phyloP scores from a whole-genome alignment of 192 early-diverging fungal genomes.

The Phlyctochytrium planicorne region DNA sequence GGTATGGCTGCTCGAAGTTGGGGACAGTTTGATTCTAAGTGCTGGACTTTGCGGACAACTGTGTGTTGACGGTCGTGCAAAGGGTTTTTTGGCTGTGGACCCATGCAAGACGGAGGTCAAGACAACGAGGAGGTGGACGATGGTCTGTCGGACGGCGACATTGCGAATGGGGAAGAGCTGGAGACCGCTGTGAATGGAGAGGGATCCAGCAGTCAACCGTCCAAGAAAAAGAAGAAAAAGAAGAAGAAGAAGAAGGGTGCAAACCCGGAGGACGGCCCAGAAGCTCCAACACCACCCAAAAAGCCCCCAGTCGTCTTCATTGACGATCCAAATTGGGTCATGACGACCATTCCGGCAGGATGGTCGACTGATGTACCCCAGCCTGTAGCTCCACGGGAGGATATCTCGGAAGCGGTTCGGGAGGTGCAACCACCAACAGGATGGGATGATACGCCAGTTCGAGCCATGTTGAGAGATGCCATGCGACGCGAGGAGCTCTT shows the following conservation, averaged over 20 bases:
- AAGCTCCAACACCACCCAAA: not conserved
- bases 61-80: no score
- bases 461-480: not conserved
- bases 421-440: not conserved
- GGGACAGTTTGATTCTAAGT: no score
- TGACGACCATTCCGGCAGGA: slow-evolving; percentile 13
- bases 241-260: not conserved
- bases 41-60: no score
- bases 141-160: no score
- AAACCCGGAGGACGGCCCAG: not conserved
- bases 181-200: no score
- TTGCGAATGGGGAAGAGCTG: no score
- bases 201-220: not conserved
- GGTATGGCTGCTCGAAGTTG: no score
- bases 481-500: slow-evolving; percentile 4
- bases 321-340: slow-evolving; percentile 10
- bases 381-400: not conserved
- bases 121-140: no score
- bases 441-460: slow-evolving; percentile 12
- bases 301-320: slow-evolving; percentile 10
- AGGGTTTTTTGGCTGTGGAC: no score
- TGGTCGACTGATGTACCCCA: not conserved
- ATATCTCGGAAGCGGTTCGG: not conserved
- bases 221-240: not conserved
- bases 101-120: no score